phyloP scores from a whole-genome alignment of 768 basidiomycete species.

The Flagelloscypha sp. region DNA sequence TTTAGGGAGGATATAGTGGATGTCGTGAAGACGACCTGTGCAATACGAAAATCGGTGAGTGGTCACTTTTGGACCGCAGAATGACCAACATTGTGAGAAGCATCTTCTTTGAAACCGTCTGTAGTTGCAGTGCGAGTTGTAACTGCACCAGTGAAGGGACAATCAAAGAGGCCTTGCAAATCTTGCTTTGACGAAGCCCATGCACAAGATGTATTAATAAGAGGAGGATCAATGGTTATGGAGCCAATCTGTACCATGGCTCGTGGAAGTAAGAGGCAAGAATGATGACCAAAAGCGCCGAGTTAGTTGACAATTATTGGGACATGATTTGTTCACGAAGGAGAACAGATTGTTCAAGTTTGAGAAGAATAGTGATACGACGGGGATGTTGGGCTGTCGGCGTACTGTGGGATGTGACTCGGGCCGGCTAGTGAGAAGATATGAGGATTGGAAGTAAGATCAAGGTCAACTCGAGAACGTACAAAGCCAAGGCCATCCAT shows the following conservation, averaged over 20 bases:
- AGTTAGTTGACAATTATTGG: constrained; percentile 23
- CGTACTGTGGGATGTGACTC: constrained; percentile 94
- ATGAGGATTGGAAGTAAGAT: constrained; percentile 1
- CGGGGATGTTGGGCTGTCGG: constrained; percentile 73
- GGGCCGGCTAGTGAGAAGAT: constrained; percentile 61
- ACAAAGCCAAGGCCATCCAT: constrained; percentile 92
- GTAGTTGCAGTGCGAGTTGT: constrained; percentile 73
- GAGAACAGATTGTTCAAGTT: constrained; percentile 86
- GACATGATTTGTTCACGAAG: constrained; percentile 91
- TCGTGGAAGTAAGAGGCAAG: background rate
- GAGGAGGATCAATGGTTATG: constrained; percentile 49
- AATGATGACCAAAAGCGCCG: constrained; percentile 7
- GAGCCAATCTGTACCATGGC: constrained; percentile 52
- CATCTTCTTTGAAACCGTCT: constrained; percentile 61
- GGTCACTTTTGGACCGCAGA: constrained; percentile 1
- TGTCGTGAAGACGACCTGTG: constrained; percentile 53
- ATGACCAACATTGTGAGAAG: constrained; percentile 47
- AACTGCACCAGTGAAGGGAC: constrained; percentile 65
- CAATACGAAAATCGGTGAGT: constrained; percentile 3
- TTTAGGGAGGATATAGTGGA: constrained; percentile 58
- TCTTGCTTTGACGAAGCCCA: constrained; percentile 71
- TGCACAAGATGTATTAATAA: constrained; percentile 73
- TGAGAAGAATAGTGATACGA: constrained; percentile 94
- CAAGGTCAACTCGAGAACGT: constrained; percentile 25
- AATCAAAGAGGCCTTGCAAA: constrained; percentile 57